These are phyloP conservation scores for Suhomyces pyralidae DNA, from an alignment of 805 yeast genomes.

Conservation along the genomic window DNA sequence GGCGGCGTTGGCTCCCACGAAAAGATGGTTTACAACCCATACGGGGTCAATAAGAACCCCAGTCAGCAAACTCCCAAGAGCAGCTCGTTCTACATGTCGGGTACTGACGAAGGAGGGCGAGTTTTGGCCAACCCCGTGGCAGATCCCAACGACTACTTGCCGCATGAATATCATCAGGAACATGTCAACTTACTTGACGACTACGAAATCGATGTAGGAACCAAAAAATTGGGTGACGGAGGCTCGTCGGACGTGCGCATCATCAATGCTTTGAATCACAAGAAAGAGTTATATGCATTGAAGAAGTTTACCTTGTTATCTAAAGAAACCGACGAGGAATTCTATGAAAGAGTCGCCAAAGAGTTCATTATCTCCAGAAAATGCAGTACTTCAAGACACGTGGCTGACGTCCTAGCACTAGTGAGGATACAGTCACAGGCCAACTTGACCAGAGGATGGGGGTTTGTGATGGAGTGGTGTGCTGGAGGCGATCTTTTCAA, in stretches of 20 bases:
- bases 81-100: conserved; percentile 24
- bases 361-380: conserved; percentile 62
- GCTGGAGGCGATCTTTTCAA: conserved; percentile 60
- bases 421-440: conserved; percentile 56
- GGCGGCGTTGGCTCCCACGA: conserved; percentile 13
- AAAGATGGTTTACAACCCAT: conserved; percentile 63
- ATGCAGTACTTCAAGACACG: conserved; percentile 55
- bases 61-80: conserved; percentile 20
- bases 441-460: conserved; percentile 67
- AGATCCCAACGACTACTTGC: conserved; percentile 63
- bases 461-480: conserved; percentile 65
- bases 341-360: conserved; percentile 60
- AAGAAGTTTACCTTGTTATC: conserved; percentile 60
- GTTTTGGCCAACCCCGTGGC: conserved; percentile 60
- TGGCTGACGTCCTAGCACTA: conserved; percentile 53
- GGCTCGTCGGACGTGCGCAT: conserved; percentile 65
- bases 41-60: conserved; percentile 46
- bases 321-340: conserved; percentile 61
- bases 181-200: conserved; percentile 51
- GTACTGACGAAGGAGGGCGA: conserved; percentile 41
- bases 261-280: conserved; percentile 34
- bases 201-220: conserved; percentile 43
- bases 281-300: conserved; percentile 55
- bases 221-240: conserved; percentile 62
- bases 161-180: conserved; percentile 49